Evolutionary conservation across 2,329 filamentous ascomycete species (phyloP).

Genomic region (Cladosporium sp.): DNA sequence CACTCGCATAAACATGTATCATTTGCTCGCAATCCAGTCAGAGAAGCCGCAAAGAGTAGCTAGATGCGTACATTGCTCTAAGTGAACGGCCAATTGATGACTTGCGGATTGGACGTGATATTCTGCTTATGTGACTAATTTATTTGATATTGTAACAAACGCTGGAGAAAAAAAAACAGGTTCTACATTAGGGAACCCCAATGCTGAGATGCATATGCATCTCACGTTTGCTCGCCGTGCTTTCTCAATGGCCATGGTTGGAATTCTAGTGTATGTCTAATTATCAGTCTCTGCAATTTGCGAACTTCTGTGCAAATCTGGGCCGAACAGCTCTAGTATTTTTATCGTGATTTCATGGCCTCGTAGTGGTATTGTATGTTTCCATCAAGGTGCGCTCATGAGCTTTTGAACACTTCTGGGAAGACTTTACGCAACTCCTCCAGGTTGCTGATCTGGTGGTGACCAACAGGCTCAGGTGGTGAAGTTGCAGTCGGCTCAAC

Average conservation of each 20-base stretch:
- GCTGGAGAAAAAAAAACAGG: no score
- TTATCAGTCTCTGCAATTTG: background rate
- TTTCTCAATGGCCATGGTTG: background rate
- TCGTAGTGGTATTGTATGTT: background rate
- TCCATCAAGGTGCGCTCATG: slow-evolving; percentile 17
- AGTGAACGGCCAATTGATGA: background rate
- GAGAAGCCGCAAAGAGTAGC: background rate
- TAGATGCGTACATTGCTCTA: background rate
- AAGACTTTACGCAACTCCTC: slow-evolving; percentile 74
- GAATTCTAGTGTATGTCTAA: background rate
- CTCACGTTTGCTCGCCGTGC: no score
- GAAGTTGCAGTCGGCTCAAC: slow-evolving; percentile 72
- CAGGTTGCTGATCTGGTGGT: slow-evolving; percentile 72
- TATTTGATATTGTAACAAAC: background rate
- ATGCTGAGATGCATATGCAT: background rate
- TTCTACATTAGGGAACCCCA: no score
- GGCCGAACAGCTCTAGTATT: background rate
- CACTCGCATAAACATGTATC: background rate
- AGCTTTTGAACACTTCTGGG: slow-evolving; percentile 78
- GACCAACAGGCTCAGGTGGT: slow-evolving; percentile 61
- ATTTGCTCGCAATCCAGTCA: background rate
- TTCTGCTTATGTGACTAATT: background rate
- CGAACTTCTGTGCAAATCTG: background rate
- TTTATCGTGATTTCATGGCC: background rate
- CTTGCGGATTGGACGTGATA: background rate